Conservation (phyloP, 768 basidiomycete species). For the Porpolomopsis calyptriformis region DNA sequence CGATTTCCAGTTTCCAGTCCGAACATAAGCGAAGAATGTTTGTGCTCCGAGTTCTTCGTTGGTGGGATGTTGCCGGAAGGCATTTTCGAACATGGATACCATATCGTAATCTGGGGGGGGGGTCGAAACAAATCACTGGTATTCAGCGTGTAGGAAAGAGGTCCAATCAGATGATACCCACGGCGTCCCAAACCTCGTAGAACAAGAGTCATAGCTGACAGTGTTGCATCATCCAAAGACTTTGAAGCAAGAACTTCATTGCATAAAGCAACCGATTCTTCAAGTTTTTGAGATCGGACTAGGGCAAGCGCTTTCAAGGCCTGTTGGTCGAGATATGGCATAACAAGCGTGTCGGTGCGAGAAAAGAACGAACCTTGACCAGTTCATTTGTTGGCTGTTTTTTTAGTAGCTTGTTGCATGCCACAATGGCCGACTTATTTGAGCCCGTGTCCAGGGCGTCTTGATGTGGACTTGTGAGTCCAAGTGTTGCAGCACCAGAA, state of each 20-base stretch:
- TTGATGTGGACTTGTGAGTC: slow-evolving; percentile 20
- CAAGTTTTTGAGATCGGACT: slow-evolving; percentile 75
- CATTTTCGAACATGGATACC: slow-evolving; percentile 78
- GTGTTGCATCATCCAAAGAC: slow-evolving; percentile 60
- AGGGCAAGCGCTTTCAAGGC: slow-evolving; percentile 78
- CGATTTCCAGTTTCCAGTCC: slow-evolving; percentile 74
- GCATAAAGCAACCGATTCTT: slow-evolving; percentile 67
- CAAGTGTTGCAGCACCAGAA: slow-evolving; percentile 2
- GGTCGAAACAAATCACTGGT: background rate
- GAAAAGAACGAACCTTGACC: slow-evolving; percentile 43
- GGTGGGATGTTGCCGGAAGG: slow-evolving; percentile 66
- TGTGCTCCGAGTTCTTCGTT: slow-evolving; percentile 81
- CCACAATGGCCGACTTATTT: slow-evolving; percentile 76
- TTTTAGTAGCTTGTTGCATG: slow-evolving; percentile 81
- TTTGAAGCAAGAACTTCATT: slow-evolving; percentile 71
- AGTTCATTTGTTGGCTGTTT: slow-evolving; percentile 69
- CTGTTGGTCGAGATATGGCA: slow-evolving; percentile 25
- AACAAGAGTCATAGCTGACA: slow-evolving; percentile 78
- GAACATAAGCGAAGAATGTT: slow-evolving; percentile 76
- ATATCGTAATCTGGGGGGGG: slow-evolving; percentile 53
- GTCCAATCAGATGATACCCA: slow-evolving; percentile 17
- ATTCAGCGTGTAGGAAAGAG: background rate
- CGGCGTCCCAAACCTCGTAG: slow-evolving; percentile 67
- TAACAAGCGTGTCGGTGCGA: slow-evolving; percentile 10
- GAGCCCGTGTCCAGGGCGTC: slow-evolving; percentile 82